Conservation (phyloP, 176 grass and related monocot species). For the Olyra latifolia region DNA sequence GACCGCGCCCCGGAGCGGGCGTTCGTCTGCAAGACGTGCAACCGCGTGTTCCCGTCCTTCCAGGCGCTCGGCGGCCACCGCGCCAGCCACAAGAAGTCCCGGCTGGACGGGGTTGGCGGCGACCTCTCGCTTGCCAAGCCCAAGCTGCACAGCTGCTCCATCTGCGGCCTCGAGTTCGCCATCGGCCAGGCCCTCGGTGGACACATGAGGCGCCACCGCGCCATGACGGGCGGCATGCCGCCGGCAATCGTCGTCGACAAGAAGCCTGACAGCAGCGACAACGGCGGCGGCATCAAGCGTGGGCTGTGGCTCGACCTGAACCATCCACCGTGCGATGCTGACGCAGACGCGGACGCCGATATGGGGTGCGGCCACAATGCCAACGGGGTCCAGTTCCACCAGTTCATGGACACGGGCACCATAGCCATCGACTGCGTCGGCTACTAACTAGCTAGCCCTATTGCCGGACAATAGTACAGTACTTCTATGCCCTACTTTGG, state of each 20-base stretch:
- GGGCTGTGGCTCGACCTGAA: conserved; percentile 55
- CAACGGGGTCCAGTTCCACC: conserved; percentile 39
- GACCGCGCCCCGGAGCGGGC: conserved; percentile 20
- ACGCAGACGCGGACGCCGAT: neutral
- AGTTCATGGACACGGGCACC: conserved; percentile 44
- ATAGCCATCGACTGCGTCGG: conserved; percentile 46
- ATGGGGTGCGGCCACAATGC: conserved; percentile 28
- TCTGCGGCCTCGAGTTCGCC: conserved; percentile 70
- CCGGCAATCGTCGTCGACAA: conserved; percentile 24
- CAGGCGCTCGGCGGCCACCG: conserved; percentile 93
- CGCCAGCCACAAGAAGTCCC: conserved; percentile 93
- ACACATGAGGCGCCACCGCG: conserved; percentile 73
- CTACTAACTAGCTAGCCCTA: conserved; percentile 37
- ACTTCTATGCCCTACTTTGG: neutral
- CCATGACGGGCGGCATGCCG: conserved; percentile 7
- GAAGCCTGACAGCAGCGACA: neutral
- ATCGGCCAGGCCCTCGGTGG: conserved; percentile 69
- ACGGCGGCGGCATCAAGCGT: neutral
- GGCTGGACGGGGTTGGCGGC: conserved; percentile 29
- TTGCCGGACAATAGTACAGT: conserved; percentile 3
- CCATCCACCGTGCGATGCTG: conserved; percentile 29
- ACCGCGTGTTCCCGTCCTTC: conserved; percentile 80
- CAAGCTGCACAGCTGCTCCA: conserved; percentile 62
- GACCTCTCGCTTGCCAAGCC: conserved; percentile 35
- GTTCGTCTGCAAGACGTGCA: conserved; percentile 97